phyloP scores from a whole-genome alignment of 2,329 filamentous ascomycete species.

The Ophiostoma triangulosporum region DNA sequence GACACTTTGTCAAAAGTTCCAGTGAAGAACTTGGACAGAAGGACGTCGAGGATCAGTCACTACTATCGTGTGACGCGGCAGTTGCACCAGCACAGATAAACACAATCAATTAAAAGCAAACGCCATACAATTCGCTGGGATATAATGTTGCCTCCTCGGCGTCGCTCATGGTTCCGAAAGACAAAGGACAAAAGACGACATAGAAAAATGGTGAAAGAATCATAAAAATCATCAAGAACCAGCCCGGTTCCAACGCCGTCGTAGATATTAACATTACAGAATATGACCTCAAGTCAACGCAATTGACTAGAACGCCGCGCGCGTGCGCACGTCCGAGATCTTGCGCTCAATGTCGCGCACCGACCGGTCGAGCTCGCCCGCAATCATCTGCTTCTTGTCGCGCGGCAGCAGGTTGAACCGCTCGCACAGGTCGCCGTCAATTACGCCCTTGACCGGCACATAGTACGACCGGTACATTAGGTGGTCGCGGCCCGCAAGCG shows the following conservation, averaged over 20 bases:
- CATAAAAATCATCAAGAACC: no score
- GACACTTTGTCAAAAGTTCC: no score
- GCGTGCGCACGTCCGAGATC: constrained; percentile 56
- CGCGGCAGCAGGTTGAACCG: constrained; percentile 69
- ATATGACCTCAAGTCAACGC: background rate
- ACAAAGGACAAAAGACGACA: no score
- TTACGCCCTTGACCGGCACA: constrained; percentile 87
- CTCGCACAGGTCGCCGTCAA: constrained; percentile 95
- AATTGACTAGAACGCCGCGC: constrained; percentile 38
- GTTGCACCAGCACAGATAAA: no score
- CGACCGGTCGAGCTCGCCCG: constrained; percentile 79
- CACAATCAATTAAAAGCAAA: no score
- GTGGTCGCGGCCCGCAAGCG: constrained; percentile 84
- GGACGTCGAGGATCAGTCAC: no score
- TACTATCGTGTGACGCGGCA: no score
- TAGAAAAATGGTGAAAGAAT: no score
- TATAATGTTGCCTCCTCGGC: no score
- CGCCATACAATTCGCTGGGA: no score
- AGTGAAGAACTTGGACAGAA: no score
- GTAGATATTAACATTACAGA: background rate
- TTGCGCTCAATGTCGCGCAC: constrained; percentile 92
- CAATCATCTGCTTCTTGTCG: constrained; percentile 92
- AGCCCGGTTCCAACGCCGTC: background rate
- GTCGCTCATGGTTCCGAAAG: no score
- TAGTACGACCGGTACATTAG: constrained; percentile 94